Conservation (phyloP, 2,329 filamentous ascomycete species). For the Curvularia hawaiiensis region DNA sequence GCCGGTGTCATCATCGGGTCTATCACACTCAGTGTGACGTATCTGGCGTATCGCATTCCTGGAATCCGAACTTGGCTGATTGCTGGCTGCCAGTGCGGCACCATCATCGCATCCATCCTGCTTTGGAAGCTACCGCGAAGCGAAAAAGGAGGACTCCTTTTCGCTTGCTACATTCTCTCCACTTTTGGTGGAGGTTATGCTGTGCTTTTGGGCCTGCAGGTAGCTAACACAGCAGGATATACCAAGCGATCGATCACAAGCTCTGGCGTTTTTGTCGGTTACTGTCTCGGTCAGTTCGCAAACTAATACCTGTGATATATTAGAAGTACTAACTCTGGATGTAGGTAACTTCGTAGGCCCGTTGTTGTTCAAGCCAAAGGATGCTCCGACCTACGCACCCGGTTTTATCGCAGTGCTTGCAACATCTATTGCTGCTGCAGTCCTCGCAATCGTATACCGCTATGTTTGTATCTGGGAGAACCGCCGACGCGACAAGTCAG, state of each 20-base stretch:
- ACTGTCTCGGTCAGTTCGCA: conserved; percentile 52
- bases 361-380: neutral
- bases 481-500: conserved; percentile 49
- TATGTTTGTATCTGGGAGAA: conserved; percentile 54
- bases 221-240: conserved; percentile 59
- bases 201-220: conserved; percentile 56
- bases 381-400: neutral
- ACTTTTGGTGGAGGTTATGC: conserved; percentile 54
- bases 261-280: conserved; percentile 58
- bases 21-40: neutral
- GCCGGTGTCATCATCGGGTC: neutral
- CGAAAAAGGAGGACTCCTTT: conserved; percentile 53
- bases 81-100: neutral
- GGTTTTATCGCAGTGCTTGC: conserved; percentile 50
- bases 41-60: neutral
- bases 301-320: neutral
- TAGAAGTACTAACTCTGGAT: neutral
- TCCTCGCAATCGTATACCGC: conserved; percentile 53
- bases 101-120: conserved; percentile 33
- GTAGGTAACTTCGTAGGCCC: neutral
- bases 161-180: conserved; percentile 57
- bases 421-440: conserved; percentile 39
- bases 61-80: neutral
- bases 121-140: conserved; percentile 52
- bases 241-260: conserved; percentile 57